Evolutionary conservation across 768 basidiomycete genomes (phyloP).

Genomic region (Tylopilus vinaceipallidus): DNA sequence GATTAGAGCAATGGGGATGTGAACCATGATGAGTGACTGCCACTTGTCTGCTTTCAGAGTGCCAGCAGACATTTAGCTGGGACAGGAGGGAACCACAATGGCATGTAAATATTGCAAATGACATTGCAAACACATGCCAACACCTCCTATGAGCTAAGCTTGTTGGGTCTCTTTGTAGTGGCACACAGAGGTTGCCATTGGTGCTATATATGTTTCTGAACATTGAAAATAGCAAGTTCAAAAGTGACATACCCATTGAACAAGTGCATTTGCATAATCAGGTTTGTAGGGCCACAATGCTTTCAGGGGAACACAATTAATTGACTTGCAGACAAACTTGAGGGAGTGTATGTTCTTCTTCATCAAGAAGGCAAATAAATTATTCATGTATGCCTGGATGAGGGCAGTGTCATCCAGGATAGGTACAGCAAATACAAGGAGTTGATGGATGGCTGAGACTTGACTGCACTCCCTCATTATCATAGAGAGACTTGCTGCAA

Average conservation of each 20-base stretch:
- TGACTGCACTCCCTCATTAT: background rate
- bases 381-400: background rate
- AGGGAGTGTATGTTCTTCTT: background rate
- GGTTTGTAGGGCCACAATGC: background rate
- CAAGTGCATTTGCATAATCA: slow-evolving; percentile 1
- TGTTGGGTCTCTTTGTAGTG: too few species aligned
- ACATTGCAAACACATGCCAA: background rate
- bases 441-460: background rate
- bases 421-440: background rate
- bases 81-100: background rate
- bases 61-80: background rate
- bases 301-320: background rate
- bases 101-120: background rate
- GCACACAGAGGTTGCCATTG: too few species aligned
- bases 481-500: background rate
- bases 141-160: background rate
- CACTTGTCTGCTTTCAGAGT: slow-evolving; percentile 5
- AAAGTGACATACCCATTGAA: slow-evolving; percentile 7
- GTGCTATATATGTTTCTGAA: too few species aligned
- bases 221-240: too few species aligned
- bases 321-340: background rate
- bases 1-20: background rate
- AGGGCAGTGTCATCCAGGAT: background rate
- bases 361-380: background rate
- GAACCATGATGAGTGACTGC: background rate